Base-by-base conservation (phyloP, 164 flowering plant species). In the Liquidambar formosana region DNA sequence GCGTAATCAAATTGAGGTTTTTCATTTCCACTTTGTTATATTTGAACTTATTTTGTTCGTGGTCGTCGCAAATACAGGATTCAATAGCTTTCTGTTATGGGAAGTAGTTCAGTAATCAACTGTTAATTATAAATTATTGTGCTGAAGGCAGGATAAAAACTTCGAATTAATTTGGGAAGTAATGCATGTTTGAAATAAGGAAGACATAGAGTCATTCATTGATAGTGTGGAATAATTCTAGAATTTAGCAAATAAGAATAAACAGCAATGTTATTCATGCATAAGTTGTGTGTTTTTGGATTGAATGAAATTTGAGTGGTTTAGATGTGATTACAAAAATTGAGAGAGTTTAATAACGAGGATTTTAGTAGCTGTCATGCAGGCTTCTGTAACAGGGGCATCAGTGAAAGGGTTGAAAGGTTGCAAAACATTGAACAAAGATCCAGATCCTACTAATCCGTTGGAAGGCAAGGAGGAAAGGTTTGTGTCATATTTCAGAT, bases 361-460 rank as follows among this genome's bases (percentile, higher is more conserved):
- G 8, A 57, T n/a, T 52, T 61, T 60, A n/a, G 21, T 57, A 5
- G 28, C 33, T 52, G 9, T 26, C 46, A 28, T 80, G 75, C 85
- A 95, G 99, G 97, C 94, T 72, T 85, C 92, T 75, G 78, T 80
- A 33, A 54, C 84, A 41, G 90, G 86, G 28, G 92, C 86, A 77
- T 77, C 90, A 68, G 97, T 95, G 62, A 85, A 71, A 75, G 99
- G 97, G 68, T 71, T 95, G 63, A 89, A 88, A 79, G 97, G 97
- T 38, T 87, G 97, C 79, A 91, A 91, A 78, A 88, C 96, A 21
- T 81, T 92, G 67, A 95, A 95, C 79, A 95, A 92, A 85, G 94
- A 88, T 66, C 97, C 90, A 60, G 97, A 95, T 75, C 99, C 99
- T 21, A 75, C 63, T 44, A 91, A 91, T 73, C 99, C 97, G 8